Evolutionary conservation across 257 asterid genomes (phyloP).

Genomic region (Solanum bulbocastanum): DNA sequence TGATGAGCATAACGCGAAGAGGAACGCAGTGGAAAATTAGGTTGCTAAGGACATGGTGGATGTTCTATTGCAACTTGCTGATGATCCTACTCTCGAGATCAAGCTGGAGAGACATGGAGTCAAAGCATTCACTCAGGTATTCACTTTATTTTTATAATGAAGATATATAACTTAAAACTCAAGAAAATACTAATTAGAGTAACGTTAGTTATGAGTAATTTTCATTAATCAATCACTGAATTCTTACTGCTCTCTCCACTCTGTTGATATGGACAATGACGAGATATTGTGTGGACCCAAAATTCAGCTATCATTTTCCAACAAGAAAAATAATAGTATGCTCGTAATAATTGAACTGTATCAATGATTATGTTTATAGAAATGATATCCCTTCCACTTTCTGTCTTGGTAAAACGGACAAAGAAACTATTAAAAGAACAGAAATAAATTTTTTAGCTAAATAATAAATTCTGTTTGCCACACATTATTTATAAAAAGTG

Average conservation of each 20-base stretch:
- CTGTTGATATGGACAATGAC: neutral
- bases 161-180: neutral
- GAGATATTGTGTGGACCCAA: neutral
- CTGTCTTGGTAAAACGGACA: neutral
- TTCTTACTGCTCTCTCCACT: neutral
- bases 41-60: constrained; percentile 34
- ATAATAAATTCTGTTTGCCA: neutral
- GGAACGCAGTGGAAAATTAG: neutral
- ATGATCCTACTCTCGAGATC: constrained; percentile 29
- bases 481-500: neutral
- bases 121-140: constrained; percentile 37
- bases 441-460: neutral
- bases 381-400: neutral
- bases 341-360: neutral
- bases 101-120: constrained; percentile 39
- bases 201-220: neutral
- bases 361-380: neutral
- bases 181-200: neutral
- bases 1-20: constrained; percentile 18
- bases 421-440: neutral
- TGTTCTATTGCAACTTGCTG: constrained; percentile 31
- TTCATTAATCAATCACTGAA: neutral
- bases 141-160: neutral
- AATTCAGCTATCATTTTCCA: neutral
- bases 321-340: neutral